A percentile compares a stretch with the other conserved stretches of the same genome.
phyloP scores from a whole-genome alignment of 805 yeast species.

The Dipodascopsis uninucleata region DNA sequence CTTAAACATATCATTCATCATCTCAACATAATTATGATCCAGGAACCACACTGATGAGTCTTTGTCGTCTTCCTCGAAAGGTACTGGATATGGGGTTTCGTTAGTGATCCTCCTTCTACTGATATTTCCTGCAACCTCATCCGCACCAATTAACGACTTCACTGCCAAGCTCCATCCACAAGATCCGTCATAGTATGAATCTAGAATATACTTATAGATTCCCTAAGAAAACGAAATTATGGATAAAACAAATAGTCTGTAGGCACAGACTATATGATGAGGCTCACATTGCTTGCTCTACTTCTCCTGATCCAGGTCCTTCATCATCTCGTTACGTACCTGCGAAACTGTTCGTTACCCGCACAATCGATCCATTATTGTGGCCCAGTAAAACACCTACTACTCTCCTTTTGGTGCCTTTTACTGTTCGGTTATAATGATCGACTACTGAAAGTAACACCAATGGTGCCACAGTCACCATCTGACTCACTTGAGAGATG shows the following conservation, averaged over 20 bases:
- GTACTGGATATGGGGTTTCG: too few relatives aligned
- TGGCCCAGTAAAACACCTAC: slow-evolving; percentile 94
- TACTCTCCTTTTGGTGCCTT: slow-evolving; percentile 71
- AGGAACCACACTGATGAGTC: slow-evolving; percentile 92
- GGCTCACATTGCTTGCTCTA: too few relatives aligned
- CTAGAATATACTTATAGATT: too few relatives aligned
- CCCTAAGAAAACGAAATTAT: background rate
- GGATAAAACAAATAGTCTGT: background rate
- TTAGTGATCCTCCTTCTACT: too few relatives aligned
- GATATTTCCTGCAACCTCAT: too few relatives aligned
- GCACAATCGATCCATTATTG: slow-evolving; percentile 50
- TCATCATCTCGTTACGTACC: slow-evolving; percentile 31
- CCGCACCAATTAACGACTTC: too few relatives aligned
- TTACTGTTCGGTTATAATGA: slow-evolving; percentile 85
- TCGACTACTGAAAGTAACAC: slow-evolving; percentile 92
- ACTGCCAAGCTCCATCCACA: too few relatives aligned
- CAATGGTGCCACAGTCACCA: slow-evolving; percentile 91
- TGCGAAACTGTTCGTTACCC: slow-evolving; percentile 89
- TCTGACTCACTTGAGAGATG: slow-evolving; percentile 17
- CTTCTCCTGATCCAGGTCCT: background rate
- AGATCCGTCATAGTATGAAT: too few relatives aligned
- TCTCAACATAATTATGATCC: slow-evolving; percentile 92
- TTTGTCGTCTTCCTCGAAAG: slow-evolving; percentile 94
- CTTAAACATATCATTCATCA: slow-evolving; percentile 96
- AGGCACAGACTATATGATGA: too few relatives aligned